These are phyloP conservation scores for Ophiostoma perfectum DNA, from an alignment of 2,329 filamentous ascomycete species.

Conservation along the genomic window DNA sequence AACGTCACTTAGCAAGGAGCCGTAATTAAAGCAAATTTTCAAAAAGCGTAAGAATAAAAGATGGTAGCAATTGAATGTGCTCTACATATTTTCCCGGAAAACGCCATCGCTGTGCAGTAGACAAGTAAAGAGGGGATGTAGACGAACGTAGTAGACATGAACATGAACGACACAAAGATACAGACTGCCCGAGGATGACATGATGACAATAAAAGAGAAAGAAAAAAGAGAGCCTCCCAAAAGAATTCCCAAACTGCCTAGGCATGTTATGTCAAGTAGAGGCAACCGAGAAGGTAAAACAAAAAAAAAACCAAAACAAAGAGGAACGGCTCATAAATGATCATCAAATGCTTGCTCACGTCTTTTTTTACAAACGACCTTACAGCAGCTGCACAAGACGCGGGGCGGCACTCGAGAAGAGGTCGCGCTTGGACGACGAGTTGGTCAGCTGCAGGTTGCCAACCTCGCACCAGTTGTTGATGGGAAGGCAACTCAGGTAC, in stretches of 20 bases:
- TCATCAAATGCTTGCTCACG: background rate
- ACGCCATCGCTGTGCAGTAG: constrained; percentile 12
- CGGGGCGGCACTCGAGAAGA: constrained; percentile 18
- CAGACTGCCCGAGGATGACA: background rate
- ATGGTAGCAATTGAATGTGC: background rate
- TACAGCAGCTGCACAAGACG: constrained; percentile 19
- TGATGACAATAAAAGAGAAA: too few species aligned
- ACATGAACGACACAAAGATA: background rate
- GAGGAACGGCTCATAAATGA: constrained; percentile 17
- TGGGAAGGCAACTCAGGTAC: constrained; percentile 78
- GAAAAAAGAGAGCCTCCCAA: too few species aligned
- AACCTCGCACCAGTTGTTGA: constrained; percentile 63
- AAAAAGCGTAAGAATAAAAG: too few species aligned
- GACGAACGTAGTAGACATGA: background rate
- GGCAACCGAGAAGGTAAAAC: too few species aligned
- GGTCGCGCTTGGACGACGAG: constrained; percentile 28
- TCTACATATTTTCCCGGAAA: background rate
- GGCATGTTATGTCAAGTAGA: too few species aligned
- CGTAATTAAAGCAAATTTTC: too few species aligned
- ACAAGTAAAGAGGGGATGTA: background rate
- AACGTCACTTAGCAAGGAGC: constrained; percentile 24
- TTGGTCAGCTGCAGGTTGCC: constrained; percentile 33
- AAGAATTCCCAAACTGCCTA: too few species aligned
- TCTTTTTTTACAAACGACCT: background rate
- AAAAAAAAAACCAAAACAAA: constrained; percentile 6